Base-by-base conservation (phyloP, 2,329 filamentous ascomycete species). In the Pseudopyrenochaeta lycopersici region DNA sequence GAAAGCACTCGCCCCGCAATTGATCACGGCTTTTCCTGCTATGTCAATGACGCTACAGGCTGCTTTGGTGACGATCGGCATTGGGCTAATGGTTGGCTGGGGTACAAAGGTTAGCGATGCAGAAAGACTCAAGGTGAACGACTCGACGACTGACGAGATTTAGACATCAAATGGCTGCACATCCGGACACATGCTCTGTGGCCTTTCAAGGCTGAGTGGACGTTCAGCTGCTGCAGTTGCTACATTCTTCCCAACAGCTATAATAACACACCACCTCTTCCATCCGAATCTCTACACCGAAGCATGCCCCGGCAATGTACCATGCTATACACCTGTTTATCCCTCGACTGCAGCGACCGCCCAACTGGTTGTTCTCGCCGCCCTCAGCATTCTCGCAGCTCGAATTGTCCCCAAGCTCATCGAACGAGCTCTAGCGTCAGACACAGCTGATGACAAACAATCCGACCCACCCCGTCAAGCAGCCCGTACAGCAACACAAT, bases 101-200 rank as follows among this genome's bases (percentile, higher is more conserved):
- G 82, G 82, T 14, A 83, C 82, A 14, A 83, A 83, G 74, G 82
- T 82, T 58, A 64, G 65, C 40, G 29, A 14, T 5, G 11, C 10
- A 2, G 2, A 15, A 7, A 30, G 5, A 17, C 6, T 10, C 5
- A 20, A 39, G 31, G 3, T 14, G 10, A 12, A 17, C 20, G 2
- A 23, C 5, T 2, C 32, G 14, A 45, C 30, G 6, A 31, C 54
- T 69, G 36, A 71, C 40, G 11, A 9, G 7, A 1, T 20, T 14
- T 7, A 73, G 71, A 49, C 52, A 38, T 64, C 68, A 5, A 76
- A 77, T 48, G 82, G 82, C 15, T 85, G 82, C 60, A 84, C 82
- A 9, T 84, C 82, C 1, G 82, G 82, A 46, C 82, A 85, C 60
- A 83, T 84, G 79, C 78, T 85, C 29, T 84, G 82, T 55, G 82